These are phyloP conservation scores for Solioccasus polychromus DNA, from an alignment of 768 basidiomycete species.

Conservation along the genomic window DNA sequence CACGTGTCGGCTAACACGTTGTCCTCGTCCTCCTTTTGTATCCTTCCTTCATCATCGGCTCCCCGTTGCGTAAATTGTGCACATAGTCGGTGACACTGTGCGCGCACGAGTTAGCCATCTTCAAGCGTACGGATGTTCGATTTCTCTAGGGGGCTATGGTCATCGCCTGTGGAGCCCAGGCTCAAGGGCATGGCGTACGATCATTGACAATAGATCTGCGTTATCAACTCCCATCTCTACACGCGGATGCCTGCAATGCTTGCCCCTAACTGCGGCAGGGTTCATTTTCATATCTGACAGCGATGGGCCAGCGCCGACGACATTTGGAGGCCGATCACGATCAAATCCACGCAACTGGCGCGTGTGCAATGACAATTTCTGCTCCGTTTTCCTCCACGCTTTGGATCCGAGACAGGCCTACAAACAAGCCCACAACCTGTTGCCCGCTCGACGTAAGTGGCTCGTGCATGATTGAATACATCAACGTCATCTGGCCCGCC, in stretches of 20 bases:
- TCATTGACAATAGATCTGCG: constrained; percentile 6
- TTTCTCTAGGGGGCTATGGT: no score
- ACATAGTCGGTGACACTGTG: constrained; percentile 12
- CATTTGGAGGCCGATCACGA: not conserved
- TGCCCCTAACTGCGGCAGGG: constrained; percentile 14
- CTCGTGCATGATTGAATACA: no score
- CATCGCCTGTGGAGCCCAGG: constrained; percentile 12
- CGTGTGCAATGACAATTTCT: constrained; percentile 2
- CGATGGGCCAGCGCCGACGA: constrained; percentile 10
- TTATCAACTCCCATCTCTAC: constrained; percentile 15
- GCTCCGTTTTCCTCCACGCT: not conserved
- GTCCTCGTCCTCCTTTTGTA: constrained; percentile 20
- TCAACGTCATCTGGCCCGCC: no score
- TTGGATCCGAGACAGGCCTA: not conserved
- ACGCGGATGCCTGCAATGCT: constrained; percentile 22
- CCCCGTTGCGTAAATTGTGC: constrained; percentile 30
- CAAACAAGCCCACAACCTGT: not conserved
- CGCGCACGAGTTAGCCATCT: no score
- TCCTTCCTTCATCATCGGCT: constrained; percentile 13
- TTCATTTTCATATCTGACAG: constrained; percentile 1
- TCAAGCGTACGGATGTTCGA: no score
- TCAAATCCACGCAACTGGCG: constrained; percentile 11
- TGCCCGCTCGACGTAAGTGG: constrained; percentile 8
- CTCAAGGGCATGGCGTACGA: constrained; percentile 14
- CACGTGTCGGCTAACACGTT: constrained; percentile 39